Evolutionary conservation across 495 filamentous ascomycete genomes (phyloP), one percentile per base, ranked within the genome.

Genomic region (Aspergillus sclerotioniger): DNA sequence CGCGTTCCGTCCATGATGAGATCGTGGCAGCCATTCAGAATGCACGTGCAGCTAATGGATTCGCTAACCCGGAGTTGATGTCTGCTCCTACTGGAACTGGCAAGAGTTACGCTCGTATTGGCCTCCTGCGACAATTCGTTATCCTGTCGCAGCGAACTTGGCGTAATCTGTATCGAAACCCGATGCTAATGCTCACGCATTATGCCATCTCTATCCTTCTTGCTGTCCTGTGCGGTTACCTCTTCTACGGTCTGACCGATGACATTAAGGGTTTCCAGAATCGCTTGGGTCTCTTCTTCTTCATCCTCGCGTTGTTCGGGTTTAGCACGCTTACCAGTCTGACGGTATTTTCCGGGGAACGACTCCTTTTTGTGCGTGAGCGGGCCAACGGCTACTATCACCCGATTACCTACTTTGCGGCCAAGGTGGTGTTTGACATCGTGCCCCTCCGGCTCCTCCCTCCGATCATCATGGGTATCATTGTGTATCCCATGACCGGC

Each of bases 251-350:
- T 8, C 75, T 99, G 59, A 96, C 90, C 19, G 90, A 95, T 68
- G 90, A 98, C 67, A 96, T 99, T 67, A 86, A 89, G 56, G 95
- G 94, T 46, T 99, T 99, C 82, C 94, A 99, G 71, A 98, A 99
- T 71, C 84, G 94, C 17, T 86, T 99, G n/a, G 94, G 94, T 62
- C 80, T 98, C 10, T 98, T 98, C 81, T 97, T 99, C 80, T 99
- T 99, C 79, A 77, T 98, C 39, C 83, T 99, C 10, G 91, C 94
- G 5, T 76, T 99, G 16, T 99, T 97, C 63, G 94, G 94, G 15
- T 99, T 99, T 78, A 93, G 90, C 71, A 98, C 94, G 0, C 78
- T 99, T 35, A 98, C 94, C 0, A 91, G 85, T 64, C 80, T 99
- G 57, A 96, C 89, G 10, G 94, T 97, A 16, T 99, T 99, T 71